These are phyloP conservation scores for Saccharomycopsis fermentans DNA, from an alignment of 805 yeast genomes.

Conservation along the genomic window DNA sequence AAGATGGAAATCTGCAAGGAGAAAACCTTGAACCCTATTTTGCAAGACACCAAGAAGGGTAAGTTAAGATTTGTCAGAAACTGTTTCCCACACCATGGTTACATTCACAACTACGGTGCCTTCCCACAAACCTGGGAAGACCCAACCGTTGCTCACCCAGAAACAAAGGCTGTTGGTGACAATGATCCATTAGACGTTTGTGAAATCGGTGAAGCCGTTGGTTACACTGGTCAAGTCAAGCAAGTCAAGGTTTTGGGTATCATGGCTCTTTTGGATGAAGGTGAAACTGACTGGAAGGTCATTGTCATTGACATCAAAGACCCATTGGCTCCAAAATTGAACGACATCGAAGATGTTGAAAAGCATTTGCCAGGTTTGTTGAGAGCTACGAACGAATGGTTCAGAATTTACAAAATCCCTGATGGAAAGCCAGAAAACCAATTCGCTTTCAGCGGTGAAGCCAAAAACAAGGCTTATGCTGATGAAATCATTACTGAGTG, in stretches of 20 bases:
- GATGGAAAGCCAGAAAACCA: constrained; percentile 96
- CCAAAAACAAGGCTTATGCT: constrained; percentile 80
- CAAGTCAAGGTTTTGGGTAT: constrained; percentile 91
- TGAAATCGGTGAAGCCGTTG: constrained; percentile 64
- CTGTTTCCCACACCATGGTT: constrained; percentile 98
- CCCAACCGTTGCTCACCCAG: constrained; percentile 53
- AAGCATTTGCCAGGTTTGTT: constrained; percentile 84
- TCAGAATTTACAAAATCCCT: constrained; percentile 94
- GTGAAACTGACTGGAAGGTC: constrained; percentile 87
- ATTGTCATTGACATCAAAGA: constrained; percentile 82
- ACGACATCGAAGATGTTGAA: constrained; percentile 87
- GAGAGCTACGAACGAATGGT: constrained; percentile 95
- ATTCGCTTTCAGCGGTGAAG: constrained; percentile 94
- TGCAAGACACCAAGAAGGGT: constrained; percentile 97
- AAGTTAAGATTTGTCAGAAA: constrained; percentile 91
- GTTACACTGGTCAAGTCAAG: constrained; percentile 62
- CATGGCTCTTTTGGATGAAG: constrained; percentile 89
- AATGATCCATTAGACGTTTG: constrained; percentile 82
- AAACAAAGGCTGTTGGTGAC: constrained; percentile 64
- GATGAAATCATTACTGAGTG: constrained; percentile 77
- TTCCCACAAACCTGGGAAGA: constrained; percentile 93
- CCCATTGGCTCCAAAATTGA: constrained; percentile 77
- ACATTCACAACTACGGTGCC: constrained; percentile 97
- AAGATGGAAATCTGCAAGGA: constrained; percentile 92
- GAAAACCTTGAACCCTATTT: constrained; percentile 76